phyloP scores from a whole-genome alignment of 257 asterid species.

The Solanum lycopersicoides region DNA sequence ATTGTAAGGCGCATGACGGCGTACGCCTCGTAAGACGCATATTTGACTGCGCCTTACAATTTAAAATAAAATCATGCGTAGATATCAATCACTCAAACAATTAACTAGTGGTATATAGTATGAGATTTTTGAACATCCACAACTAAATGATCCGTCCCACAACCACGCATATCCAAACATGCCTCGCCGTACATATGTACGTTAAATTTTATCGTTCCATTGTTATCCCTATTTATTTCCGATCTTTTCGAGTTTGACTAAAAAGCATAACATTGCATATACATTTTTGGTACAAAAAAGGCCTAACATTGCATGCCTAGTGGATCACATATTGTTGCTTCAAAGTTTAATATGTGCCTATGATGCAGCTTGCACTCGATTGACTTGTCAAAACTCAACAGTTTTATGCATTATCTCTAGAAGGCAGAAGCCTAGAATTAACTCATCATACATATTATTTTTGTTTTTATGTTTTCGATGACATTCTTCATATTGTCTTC shows the following conservation, averaged over 20 bases:
- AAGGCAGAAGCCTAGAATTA: too few species aligned
- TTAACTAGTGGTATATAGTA: too few species aligned
- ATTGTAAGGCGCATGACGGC: fast-evolving
- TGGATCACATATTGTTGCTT: background rate
- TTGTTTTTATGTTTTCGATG: background rate
- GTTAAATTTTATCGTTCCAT: background rate
- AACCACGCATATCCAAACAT: background rate
- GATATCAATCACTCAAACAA: too few species aligned
- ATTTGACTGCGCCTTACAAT: too few species aligned
- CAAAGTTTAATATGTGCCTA: background rate
- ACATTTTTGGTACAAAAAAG: background rate
- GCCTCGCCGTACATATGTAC: background rate
- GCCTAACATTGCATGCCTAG: background rate
- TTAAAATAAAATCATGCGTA: too few species aligned
- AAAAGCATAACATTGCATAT: background rate
- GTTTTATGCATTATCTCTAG: background rate
- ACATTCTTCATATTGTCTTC: background rate
- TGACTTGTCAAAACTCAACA: background rate
- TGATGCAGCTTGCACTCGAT: background rate
- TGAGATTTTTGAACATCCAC: too few species aligned
- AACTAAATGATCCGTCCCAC: background rate
- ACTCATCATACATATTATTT: too few species aligned
- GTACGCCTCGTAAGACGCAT: too few species aligned
- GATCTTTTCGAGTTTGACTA: background rate
- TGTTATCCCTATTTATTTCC: too few species aligned